These are phyloP conservation scores for Linanthus parryae DNA, from an alignment of 148 eudicot genomes.

Conservation along the genomic window DNA sequence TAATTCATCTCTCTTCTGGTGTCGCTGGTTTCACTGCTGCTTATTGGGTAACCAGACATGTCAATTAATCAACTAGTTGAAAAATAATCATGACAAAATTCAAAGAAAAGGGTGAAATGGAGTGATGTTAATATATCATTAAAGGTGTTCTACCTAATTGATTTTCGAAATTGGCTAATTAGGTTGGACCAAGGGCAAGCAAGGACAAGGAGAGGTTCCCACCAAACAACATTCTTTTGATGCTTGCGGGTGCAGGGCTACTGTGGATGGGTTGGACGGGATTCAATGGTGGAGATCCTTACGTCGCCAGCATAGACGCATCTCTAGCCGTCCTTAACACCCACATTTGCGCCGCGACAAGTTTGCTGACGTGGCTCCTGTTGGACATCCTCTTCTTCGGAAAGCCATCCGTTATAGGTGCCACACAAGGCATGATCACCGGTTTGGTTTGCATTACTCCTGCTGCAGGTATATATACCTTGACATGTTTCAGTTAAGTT, in stretches of 20 bases:
- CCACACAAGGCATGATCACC: constrained; percentile 42
- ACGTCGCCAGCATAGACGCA: constrained; percentile 30
- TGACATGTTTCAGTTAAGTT: too few species aligned
- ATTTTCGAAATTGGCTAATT: too few species aligned
- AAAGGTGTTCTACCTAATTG: too few species aligned
- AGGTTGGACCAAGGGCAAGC: constrained; percentile 40
- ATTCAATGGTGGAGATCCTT: constrained; percentile 46
- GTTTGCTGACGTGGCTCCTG: constrained; percentile 40
- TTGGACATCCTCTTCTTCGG: constrained; percentile 33
- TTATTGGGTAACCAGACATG: constrained; percentile 22
- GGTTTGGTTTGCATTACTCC: constrained; percentile 46
- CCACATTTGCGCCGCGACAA: constrained; percentile 37
- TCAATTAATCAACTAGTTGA: too few species aligned
- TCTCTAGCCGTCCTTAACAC: constrained; percentile 41
- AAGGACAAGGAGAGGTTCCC: constrained; percentile 36
- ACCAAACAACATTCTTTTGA: constrained; percentile 35
- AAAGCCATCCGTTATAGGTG: constrained; percentile 42
- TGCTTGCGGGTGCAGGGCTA: constrained; percentile 37
- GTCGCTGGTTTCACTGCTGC: constrained; percentile 44
- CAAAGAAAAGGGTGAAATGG: too few species aligned
- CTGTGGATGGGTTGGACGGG: constrained; percentile 51
- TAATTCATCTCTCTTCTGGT: constrained; percentile 37
- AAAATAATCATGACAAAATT: too few species aligned
- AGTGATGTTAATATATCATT: too few species aligned
- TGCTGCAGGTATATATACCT: constrained; percentile 25